A percentile compares a stretch with the other conserved stretches of the same genome.
These are phyloP conservation scores for Aspergillus nanangensis DNA, from an alignment of 495 filamentous ascomycete genomes.

Conservation along the genomic window DNA sequence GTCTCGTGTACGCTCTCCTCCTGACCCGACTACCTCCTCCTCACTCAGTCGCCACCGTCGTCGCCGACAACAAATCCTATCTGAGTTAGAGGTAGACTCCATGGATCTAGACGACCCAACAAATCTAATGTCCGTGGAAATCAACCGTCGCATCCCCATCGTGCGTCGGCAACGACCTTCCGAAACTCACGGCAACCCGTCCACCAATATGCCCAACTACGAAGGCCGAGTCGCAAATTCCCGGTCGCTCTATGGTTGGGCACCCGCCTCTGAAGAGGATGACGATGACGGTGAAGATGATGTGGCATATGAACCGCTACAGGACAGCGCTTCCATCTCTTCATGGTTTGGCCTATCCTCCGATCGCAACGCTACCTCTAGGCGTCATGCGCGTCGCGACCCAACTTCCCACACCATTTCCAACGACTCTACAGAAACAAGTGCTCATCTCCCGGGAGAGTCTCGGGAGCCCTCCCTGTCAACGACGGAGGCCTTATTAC, in stretches of 20 bases:
- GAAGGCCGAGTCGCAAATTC: slow-evolving; percentile 43
- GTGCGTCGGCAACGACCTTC: slow-evolving; percentile 31
- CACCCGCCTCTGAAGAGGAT: slow-evolving; percentile 50
- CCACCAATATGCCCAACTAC: slow-evolving; percentile 36
- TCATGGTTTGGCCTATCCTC: slow-evolving; percentile 26
- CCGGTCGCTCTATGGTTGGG: slow-evolving; percentile 56
- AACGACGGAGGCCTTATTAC: slow-evolving; percentile 42
- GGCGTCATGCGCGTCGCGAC: slow-evolving; percentile 26
- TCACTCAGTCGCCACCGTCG: slow-evolving; percentile 33
- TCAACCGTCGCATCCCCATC: slow-evolving; percentile 41
- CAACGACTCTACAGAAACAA: slow-evolving; percentile 17
- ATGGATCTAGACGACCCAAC: slow-evolving; percentile 41
- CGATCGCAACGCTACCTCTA: slow-evolving; percentile 21
- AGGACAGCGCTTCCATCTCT: slow-evolving; percentile 18
- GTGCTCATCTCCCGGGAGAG: slow-evolving; percentile 13
- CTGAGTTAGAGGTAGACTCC: slow-evolving; percentile 31
- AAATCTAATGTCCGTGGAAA: slow-evolving; percentile 30
- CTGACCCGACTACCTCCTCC: slow-evolving; percentile 28
- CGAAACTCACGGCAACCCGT: slow-evolving; percentile 6
- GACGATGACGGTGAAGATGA: slow-evolving; percentile 39
- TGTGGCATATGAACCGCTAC: slow-evolving; percentile 28
- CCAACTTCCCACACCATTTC: slow-evolving; percentile 10
- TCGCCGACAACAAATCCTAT: slow-evolving; percentile 26
- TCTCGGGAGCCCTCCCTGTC: slow-evolving; percentile 15
- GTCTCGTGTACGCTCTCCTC: slow-evolving; percentile 32